Base-by-base conservation (phyloP, 805 yeast genomes). In the Starmerella riodocensis region DNA sequence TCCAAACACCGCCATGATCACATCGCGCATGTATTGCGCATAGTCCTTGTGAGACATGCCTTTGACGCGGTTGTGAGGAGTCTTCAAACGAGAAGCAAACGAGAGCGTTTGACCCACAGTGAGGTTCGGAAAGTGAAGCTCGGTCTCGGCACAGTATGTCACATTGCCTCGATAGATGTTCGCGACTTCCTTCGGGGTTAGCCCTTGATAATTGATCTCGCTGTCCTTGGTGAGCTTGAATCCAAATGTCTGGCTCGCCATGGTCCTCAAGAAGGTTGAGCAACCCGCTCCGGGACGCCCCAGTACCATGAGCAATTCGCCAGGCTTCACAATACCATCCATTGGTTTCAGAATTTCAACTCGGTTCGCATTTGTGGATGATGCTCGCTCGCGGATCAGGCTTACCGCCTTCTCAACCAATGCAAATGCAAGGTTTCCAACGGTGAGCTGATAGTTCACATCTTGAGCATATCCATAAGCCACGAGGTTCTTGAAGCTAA, bases 231-330 rank as follows among this genome's bases (percentile, higher is more conserved):
- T 67, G 25, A 64, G 62, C 16, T 65, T 60, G 54, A 65, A 69
- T 23, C 61, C 60, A 43, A 61, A 59, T 17, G 69, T 68, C 47
- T 72, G 74, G 40, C 74, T 76, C 11, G 84, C 73, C 47, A 78
- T 62, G 3, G 79, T 68, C 49, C 75, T 74, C 54, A 78, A 62
- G 34, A 78, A 63, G 3, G 84, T 71, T 4, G 86, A 74, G 56
- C 86, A 79, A 34, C 91, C 91, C 21, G 88, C 77, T 50, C 88
- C 85, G 2, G 88, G 85, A 45, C 78, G 69, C 38, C 81, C 83
- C 26, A 76, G 57, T 5, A 78, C 85, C 35, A 78, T 61, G 24
- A 74, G 66, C 74, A 77, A 69, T 50, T 77, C 84, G 49, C 85
- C 84, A 2, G 79, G 70, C 39, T 65, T 61, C 11, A 73, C 71